Conservation (phyloP, 2,329 filamentous ascomycete genomes). For the Apiospora rasikravindrae region DNA sequence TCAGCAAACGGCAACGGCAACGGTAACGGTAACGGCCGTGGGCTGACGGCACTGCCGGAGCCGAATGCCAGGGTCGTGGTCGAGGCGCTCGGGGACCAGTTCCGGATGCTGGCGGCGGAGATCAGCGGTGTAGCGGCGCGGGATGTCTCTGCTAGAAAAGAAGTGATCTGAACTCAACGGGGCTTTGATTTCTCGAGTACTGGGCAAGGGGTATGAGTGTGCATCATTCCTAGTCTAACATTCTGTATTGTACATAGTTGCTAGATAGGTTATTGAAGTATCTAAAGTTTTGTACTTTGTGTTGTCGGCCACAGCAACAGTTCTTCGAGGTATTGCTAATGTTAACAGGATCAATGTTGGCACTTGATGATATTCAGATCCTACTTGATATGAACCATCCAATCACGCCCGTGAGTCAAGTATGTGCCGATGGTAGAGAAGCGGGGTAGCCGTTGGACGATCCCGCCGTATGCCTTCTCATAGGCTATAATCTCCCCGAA, state of each 20-base stretch:
- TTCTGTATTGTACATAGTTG: too few species aligned
- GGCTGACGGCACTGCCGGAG: neutral
- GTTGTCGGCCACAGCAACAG: too few species aligned
- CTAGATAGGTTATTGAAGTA: too few species aligned
- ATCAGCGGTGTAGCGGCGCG: slow-evolving; percentile 18
- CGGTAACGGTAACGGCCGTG: neutral
- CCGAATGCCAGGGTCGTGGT: slow-evolving; percentile 26
- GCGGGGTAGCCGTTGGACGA: neutral
- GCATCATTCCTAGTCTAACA: neutral
- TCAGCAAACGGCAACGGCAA: neutral
- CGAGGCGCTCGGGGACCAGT: slow-evolving; percentile 29
- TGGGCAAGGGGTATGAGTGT: too few species aligned
- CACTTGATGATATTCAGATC: neutral
- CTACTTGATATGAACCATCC: neutral
- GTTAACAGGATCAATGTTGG: too few species aligned
- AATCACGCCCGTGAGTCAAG: neutral
- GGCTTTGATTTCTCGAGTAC: too few species aligned
- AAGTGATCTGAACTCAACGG: too few species aligned
- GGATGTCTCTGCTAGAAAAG: neutral
- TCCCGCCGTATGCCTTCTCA: neutral
- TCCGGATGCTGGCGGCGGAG: slow-evolving; percentile 31
- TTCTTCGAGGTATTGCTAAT: too few species aligned
- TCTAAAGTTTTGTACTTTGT: too few species aligned
- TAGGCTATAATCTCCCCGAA: neutral
- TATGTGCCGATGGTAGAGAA: neutral